Evolutionary conservation across 2,329 filamentous ascomycete genomes (phyloP).

Genomic region (Cercospora berteroae): DNA sequence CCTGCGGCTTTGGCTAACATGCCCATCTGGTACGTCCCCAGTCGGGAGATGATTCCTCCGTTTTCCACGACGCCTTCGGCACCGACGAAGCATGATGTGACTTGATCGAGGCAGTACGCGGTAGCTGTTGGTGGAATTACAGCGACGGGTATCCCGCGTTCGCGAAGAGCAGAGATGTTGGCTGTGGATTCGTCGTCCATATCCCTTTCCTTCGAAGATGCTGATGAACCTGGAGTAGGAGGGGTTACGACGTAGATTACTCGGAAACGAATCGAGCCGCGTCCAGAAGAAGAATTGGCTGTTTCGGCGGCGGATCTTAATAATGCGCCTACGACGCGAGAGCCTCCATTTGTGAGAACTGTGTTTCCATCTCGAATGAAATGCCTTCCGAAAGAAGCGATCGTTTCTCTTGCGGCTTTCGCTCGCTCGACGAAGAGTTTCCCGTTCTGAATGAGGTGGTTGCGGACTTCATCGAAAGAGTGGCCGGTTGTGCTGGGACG

Average conservation of each 20-base stretch:
- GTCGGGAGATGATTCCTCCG: conserved; percentile 83
- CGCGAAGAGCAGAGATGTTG: conserved; percentile 69
- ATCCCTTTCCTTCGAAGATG: conserved; percentile 32
- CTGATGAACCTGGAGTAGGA: conserved; percentile 57
- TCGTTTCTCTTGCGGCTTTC: conserved; percentile 78
- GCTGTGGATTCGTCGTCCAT: conserved; percentile 40
- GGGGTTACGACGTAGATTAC: conserved; percentile 65
- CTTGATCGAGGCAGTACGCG: conserved; percentile 73
- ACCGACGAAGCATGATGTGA: conserved; percentile 66
- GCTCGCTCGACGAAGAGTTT: conserved; percentile 83
- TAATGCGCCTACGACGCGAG: conserved; percentile 75
- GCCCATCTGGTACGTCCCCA: conserved; percentile 85
- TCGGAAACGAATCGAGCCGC: conserved; percentile 67
- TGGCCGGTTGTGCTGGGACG: conserved; percentile 47
- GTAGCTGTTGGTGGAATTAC: conserved; percentile 73
- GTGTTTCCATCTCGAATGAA: conserved; percentile 76
- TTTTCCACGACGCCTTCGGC: conserved; percentile 89
- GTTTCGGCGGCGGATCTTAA: conserved; percentile 71
- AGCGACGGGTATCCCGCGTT: conserved; percentile 76
- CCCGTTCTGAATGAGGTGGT: conserved; percentile 81
- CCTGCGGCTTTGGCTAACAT: conserved; percentile 70
- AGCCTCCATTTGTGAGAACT: conserved; percentile 88
- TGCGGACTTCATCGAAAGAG: conserved; percentile 80
- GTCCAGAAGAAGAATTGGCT: conserved; percentile 42
- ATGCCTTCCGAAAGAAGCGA: conserved; percentile 73